A percentile compares a stretch with the other conserved stretches of the same genome.
These are phyloP conservation scores for Chlorencoelia australis DNA, from an alignment of 2,329 filamentous ascomycete genomes.

Conservation along the genomic window DNA sequence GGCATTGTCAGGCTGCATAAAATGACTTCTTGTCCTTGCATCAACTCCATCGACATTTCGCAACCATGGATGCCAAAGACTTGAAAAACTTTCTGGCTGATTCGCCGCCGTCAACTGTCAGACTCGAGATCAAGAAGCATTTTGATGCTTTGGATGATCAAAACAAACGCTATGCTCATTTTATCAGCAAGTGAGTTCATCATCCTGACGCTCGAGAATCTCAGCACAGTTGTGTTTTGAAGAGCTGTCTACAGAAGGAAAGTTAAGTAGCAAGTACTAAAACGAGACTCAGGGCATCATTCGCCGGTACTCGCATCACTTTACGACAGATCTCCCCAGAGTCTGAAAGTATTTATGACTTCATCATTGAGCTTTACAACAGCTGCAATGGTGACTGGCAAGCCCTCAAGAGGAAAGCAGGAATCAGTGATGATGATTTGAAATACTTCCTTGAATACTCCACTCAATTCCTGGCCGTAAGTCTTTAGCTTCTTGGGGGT, in stretches of 20 bases:
- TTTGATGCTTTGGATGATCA: constrained; percentile 68
- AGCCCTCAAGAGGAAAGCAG: constrained; percentile 51
- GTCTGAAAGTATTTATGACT: constrained; percentile 70
- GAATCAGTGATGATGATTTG: constrained; percentile 53
- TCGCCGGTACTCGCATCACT: constrained; percentile 68
- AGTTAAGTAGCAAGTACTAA: no score
- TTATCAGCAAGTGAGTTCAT: constrained; percentile 59
- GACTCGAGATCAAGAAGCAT: constrained; percentile 83
- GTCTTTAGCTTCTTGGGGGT: no score
- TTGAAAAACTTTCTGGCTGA: constrained; percentile 79
- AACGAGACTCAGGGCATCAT: constrained; percentile 62
- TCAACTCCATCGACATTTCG: constrained; percentile 16
- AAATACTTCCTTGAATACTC: constrained; percentile 67
- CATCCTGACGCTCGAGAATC: neutral
- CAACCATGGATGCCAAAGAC: constrained; percentile 46
- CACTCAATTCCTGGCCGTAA: no score
- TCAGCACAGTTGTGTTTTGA: neutral
- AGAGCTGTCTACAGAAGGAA: constrained; percentile 5
- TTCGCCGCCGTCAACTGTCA: constrained; percentile 77
- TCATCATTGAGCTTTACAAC: constrained; percentile 65
- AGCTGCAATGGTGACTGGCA: constrained; percentile 61
- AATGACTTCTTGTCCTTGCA: no score
- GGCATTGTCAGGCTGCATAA: no score
- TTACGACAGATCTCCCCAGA: constrained; percentile 74
- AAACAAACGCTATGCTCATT: constrained; percentile 87